Evolutionary conservation across 2,329 filamentous ascomycete species (phyloP).

Genomic region (Xylariaceae sp.): DNA sequence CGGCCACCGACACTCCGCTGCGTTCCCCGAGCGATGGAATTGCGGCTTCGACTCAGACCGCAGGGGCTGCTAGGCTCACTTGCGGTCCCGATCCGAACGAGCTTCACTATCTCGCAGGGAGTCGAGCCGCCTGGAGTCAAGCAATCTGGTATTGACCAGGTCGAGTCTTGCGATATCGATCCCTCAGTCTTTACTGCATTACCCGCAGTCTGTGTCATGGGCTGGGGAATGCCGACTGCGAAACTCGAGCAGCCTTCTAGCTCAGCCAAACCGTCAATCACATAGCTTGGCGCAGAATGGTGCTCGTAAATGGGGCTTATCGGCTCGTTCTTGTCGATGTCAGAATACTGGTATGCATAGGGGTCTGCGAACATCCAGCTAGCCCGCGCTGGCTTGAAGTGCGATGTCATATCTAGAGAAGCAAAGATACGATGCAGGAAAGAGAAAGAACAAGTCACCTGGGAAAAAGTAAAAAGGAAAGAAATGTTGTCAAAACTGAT

Average conservation of each 20-base stretch:
- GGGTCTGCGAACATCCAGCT: conserved; percentile 19
- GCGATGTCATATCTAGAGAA: too few species aligned
- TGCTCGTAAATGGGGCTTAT: neutral
- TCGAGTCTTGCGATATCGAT: neutral
- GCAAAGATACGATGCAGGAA: too few species aligned
- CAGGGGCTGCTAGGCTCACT: neutral
- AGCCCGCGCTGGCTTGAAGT: neutral
- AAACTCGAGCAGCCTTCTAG: neutral
- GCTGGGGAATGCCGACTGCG: neutral
- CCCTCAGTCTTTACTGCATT: neutral
- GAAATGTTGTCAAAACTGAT: too few species aligned
- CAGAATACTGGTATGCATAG: conserved; percentile 17
- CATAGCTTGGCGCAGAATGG: neutral
- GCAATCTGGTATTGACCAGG: neutral
- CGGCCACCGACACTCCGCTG: neutral
- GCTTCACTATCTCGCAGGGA: neutral
- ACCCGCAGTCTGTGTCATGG: neutral
- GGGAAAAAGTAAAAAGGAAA: too few species aligned
- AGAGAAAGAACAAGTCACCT: too few species aligned
- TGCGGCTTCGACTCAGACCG: conserved; percentile 2
- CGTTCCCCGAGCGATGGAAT: neutral
- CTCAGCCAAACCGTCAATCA: neutral
- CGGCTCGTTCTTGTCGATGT: neutral
- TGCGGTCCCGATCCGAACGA: neutral
- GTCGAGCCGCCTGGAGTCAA: neutral